Evolutionary conservation across 75 land plant species (phyloP), one percentile per base, ranked within the genome.

Genomic region (Picea sitchensis): DNA sequence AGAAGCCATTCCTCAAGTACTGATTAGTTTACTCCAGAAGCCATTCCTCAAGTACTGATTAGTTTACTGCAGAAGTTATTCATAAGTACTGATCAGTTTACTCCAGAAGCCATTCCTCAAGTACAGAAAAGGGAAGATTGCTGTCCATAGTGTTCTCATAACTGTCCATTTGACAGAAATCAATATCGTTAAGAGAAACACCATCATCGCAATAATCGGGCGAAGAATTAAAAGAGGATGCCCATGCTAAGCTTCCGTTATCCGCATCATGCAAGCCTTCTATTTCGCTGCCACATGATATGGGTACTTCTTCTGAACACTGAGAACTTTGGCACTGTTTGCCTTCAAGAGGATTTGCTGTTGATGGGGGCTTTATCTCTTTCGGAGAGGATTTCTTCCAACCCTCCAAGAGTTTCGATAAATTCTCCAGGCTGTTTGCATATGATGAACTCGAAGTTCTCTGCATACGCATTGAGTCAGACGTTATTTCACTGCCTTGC

Each of bases 401-500:
- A 4, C 85, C 87, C 71, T 88, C 84, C n/a, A 90, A 68, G 1
- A 90, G 84, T 54, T 82, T 80, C 0, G 92, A 88, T 8, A 90
- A 82, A 83, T 90, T 90, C 58, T 90, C 92, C 7, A 90, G 81
- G 84, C 90, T 90, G 47, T 84, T 81, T 8, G 90, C 92, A 67
- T 90, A 90, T 1, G 76, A 59, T 6, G 83, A 73, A 54, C 65
- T 44, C 5, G 54, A 6, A 44, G 41, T 71, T 71, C 74, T 71
- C 26, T 41, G 47, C 4, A 3, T 20, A 23, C 12, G 1, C 3
- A n/a, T 17, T 8, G 74, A 44, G 0, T 38, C 51, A 14, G 59
- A 3, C 11, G 76, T 54, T 12, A 13, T 14, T 15, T 5, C 59
- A 57, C 17, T 56, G 17, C 14, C 59, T 58, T 75, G 76, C 59